Base-by-base conservation (phyloP, 2,329 filamentous ascomycete species). In the Colletotrichum tabaci region DNA sequence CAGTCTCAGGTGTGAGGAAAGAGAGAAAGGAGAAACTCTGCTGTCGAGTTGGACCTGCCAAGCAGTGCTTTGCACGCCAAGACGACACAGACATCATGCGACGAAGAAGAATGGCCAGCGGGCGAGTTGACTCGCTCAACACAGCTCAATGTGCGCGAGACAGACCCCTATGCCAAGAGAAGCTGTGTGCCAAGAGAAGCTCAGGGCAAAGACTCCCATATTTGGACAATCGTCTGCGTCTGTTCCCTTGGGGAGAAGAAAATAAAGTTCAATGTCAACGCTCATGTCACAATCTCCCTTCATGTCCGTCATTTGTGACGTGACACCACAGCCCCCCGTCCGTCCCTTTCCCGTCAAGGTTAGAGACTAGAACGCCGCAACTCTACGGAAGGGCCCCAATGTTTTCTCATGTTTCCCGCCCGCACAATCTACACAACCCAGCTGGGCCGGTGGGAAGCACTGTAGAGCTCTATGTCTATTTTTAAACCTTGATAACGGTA, bases 21-120 rank as follows among this genome's bases (percentile, higher is more conserved):
- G 30, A 35, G 30, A 35, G 30, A 35, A 35, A 35, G 58, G 50
- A 16, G 5, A 23, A 10, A 30, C n/a, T 7, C 18, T 30, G 10
- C 57, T 44, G 56, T 56, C 61, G 47, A 66, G 55, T 70, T 70
- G 61, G 66, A 23, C 15, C 23, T 35, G 40, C 67, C 67, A 70
- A 70, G 67, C n/a, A 46, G 35, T 30, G 55, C 61, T 21, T 53
- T 66, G 61, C 47, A 60, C 55, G 67, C 67, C 67, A 70, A 70
- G 67, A 60, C 26, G 12, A 15, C 35, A 55, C 55, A 56, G 47
- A 49, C 13, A 30, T 70, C 61, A 70, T 70, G 61, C 67, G 26
- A 26, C 26, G 26, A 26, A 26, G 26, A 26, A 26, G 26, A 26
- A 26, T 26, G 42, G 23, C 47, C n/a, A 38, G 23, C 47, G 16